Conservation (phyloP, 2,329 filamentous ascomycete species). For the Aspergillus sp. region DNA sequence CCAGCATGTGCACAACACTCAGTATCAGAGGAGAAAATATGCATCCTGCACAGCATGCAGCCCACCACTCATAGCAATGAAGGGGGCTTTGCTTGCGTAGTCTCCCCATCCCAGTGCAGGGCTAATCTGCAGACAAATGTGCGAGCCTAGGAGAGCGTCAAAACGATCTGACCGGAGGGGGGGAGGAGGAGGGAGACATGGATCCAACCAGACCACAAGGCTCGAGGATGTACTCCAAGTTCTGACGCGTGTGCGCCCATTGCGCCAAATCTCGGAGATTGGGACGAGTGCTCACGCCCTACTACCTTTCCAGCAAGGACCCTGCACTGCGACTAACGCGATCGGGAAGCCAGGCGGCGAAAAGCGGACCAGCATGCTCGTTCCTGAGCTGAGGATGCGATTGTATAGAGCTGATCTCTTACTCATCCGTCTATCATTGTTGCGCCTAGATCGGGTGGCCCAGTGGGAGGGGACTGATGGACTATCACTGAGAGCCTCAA, state of each 20-base stretch:
- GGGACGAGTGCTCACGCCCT: too few relatives aligned
- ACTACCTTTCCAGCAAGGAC: neutral
- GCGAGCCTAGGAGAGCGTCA: too few relatives aligned
- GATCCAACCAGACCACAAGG: too few relatives aligned
- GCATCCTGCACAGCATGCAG: neutral
- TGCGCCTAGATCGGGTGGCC: neutral
- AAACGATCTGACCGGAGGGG: too few relatives aligned
- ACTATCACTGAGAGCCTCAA: neutral
- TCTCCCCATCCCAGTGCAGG: too few relatives aligned
- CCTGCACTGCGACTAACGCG: constrained; percentile 8
- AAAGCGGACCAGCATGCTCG: neutral
- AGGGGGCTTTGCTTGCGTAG: too few relatives aligned
- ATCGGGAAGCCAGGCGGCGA: constrained; percentile 1
- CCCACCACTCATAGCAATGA: neutral
- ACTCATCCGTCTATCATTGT: neutral
- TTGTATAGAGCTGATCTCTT: neutral
- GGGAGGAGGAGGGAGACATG: too few relatives aligned
- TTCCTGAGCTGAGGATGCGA: neutral
- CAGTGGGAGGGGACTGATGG: neutral
- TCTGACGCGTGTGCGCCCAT: too few relatives aligned
- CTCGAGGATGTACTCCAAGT: too few relatives aligned
- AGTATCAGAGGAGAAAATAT: constrained; percentile 4
- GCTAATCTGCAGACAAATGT: too few relatives aligned
- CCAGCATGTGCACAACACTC: neutral
- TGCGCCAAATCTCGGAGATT: neutral